phyloP scores from a whole-genome alignment of 192 early-diverging fungal genomes.

The Thoreauomyces humboldtii region DNA sequence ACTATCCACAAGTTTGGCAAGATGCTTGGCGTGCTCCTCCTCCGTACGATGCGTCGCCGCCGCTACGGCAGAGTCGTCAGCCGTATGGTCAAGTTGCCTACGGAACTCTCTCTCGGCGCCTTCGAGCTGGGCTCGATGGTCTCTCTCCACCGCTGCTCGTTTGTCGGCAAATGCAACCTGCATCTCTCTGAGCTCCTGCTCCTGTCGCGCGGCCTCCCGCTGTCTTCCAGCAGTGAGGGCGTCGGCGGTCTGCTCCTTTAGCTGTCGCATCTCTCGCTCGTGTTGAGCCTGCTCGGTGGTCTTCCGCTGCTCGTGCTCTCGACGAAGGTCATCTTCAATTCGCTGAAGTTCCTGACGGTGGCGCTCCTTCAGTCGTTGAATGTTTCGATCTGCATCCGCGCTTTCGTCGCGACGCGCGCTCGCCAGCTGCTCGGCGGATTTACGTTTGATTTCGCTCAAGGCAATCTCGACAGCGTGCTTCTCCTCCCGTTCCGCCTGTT shows the following conservation, averaged over 20 bases:
- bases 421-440: not conserved
- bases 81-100: not conserved
- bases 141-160: not conserved
- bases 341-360: not conserved
- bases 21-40: slow-evolving; percentile 6
- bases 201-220: not conserved
- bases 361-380: slow-evolving; percentile 3
- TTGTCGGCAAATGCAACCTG: not conserved
- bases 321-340: not conserved
- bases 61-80: not conserved
- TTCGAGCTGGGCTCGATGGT: slow-evolving; percentile 2
- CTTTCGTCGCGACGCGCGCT: not conserved
- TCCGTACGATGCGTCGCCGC: not conserved
- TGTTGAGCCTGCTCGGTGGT: not conserved
- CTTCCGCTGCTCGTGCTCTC: not conserved
- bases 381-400: not conserved
- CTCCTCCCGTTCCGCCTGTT: slow-evolving; percentile 5
- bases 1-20: not conserved
- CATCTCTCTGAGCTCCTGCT: slow-evolving; percentile 2
- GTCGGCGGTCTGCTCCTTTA: slow-evolving; percentile 9
- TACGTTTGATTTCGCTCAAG: not conserved
- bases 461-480: slow-evolving; percentile 3
- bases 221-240: not conserved
- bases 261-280: not conserved
- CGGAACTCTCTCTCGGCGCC: not conserved